These are phyloP conservation scores for Talaromyces piceae DNA, from an alignment of 2,329 filamentous ascomycete genomes.

Conservation along the genomic window DNA sequence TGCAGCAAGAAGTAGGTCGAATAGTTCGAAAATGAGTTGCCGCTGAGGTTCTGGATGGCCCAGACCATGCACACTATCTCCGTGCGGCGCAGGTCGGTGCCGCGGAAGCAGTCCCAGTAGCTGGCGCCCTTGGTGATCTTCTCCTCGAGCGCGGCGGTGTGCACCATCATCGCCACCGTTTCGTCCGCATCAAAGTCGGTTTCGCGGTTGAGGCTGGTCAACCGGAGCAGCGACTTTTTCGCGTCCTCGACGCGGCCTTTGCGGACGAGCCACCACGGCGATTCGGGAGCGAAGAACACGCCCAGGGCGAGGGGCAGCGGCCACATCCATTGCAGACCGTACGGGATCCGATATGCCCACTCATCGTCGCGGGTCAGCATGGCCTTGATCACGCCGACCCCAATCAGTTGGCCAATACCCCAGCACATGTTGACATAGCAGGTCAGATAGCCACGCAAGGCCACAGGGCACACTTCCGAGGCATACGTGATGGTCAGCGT, in stretches of 20 bases:
- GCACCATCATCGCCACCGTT: slow-evolving; percentile 85
- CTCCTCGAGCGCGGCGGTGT: slow-evolving; percentile 75
- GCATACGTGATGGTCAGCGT: slow-evolving; percentile 42
- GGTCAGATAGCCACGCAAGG: slow-evolving; percentile 39
- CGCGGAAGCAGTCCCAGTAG: slow-evolving; percentile 79
- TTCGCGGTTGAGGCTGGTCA: slow-evolving; percentile 45
- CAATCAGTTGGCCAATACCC: slow-evolving; percentile 45
- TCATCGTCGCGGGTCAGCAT: slow-evolving; percentile 41
- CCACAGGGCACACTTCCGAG: slow-evolving; percentile 41
- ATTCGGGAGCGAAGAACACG: slow-evolving; percentile 43
- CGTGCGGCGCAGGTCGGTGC: slow-evolving; percentile 68
- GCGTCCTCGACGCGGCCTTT: slow-evolving; percentile 41
- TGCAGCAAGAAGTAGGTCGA: slow-evolving; percentile 54
- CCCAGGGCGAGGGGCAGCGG: slow-evolving; percentile 43
- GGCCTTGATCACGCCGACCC: slow-evolving; percentile 43
- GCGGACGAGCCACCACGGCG: slow-evolving; percentile 46
- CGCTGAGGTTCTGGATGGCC: slow-evolving; percentile 57
- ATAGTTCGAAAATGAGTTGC: slow-evolving; percentile 58
- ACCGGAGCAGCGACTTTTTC: slow-evolving; percentile 34
- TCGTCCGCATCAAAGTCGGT: slow-evolving; percentile 73
- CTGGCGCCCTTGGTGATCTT: slow-evolving; percentile 64
- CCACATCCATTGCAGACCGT: slow-evolving; percentile 49
- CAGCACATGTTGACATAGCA: slow-evolving; percentile 43
- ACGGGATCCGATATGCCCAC: slow-evolving; percentile 48
- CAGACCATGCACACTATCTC: slow-evolving; percentile 63